phyloP scores from a whole-genome alignment of 345 rosid genomes.

The Eutrema yunnanense region DNA sequence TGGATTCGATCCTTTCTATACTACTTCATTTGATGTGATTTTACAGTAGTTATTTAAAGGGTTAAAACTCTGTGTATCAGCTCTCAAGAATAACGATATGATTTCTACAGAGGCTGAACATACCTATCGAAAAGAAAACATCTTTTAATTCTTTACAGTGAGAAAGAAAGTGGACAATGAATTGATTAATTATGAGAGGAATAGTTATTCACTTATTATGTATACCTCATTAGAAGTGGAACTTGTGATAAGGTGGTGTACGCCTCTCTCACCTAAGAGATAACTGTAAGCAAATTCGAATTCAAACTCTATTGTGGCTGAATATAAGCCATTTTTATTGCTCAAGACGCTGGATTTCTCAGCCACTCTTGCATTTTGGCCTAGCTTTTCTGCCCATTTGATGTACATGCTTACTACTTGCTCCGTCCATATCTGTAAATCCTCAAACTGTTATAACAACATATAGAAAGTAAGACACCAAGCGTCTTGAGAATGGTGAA shows the following conservation, averaged over 20 bases:
- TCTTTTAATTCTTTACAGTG: not conserved
- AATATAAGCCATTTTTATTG: slow-evolving; percentile 31
- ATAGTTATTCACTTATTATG: not conserved
- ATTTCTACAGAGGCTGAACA: slow-evolving; percentile 51
- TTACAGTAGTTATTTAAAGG: too few species aligned
- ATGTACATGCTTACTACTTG: slow-evolving; percentile 59
- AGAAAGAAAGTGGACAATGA: not conserved
- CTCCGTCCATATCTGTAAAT: slow-evolving; percentile 57
- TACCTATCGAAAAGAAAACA: slow-evolving; percentile 33
- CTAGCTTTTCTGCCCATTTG: slow-evolving; percentile 76
- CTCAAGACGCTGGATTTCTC: slow-evolving; percentile 38
- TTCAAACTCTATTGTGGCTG: slow-evolving; percentile 70
- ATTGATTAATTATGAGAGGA: not conserved
- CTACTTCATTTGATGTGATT: too few species aligned
- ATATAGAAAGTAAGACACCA: not conserved
- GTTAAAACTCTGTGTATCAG: not conserved
- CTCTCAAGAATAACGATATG: slow-evolving; percentile 56
- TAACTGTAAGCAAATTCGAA: slow-evolving; percentile 67
- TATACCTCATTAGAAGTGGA: slow-evolving; percentile 39
- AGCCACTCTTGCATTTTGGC: slow-evolving; percentile 48
- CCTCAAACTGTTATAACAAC: not conserved
- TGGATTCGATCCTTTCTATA: too few species aligned
- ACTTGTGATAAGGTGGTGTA: slow-evolving; percentile 45
- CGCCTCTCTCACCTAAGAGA: slow-evolving; percentile 71
- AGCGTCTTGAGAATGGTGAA: not conserved